Evolutionary conservation across 2,329 filamentous ascomycete species (phyloP).

Genomic region (Trichoderma cornu-damae): DNA sequence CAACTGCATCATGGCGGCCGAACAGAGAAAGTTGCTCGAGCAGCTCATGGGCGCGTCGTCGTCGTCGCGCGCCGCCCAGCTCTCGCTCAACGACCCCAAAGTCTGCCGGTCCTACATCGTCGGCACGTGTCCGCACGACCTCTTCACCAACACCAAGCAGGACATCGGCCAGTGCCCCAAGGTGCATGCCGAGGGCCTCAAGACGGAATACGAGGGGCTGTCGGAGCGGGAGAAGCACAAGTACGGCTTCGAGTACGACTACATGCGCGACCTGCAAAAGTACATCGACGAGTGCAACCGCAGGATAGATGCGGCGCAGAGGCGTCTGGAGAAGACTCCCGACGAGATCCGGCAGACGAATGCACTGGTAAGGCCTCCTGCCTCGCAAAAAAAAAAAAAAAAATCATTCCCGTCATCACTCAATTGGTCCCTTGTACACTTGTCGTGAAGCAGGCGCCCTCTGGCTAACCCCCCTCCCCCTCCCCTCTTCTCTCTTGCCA

Average conservation of each 20-base stretch:
- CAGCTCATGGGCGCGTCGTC: conserved; percentile 82
- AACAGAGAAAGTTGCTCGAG: conserved; percentile 97
- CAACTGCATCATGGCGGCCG: conserved; percentile 74
- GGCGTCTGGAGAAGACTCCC: conserved; percentile 90
- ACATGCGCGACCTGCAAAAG: conserved; percentile 90
- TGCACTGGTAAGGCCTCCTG: conserved; percentile 51
- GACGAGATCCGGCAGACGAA: conserved; percentile 97
- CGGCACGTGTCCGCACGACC: conserved; percentile 93
- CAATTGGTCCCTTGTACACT: not conserved
- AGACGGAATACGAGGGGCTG: conserved; percentile 78
- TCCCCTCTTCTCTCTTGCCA: too few species aligned
- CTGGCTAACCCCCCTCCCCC: not conserved
- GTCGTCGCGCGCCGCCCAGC: conserved; percentile 68
- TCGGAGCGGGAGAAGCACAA: conserved; percentile 65
- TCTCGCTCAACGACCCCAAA: conserved; percentile 85
- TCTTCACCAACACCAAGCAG: conserved; percentile 99
- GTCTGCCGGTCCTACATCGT: conserved; percentile 92
- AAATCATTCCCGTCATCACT: too few species aligned
- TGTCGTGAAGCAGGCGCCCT: too few species aligned
- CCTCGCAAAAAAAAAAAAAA: too few species aligned
- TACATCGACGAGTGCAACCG: conserved; percentile 97
- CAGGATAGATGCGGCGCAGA: conserved; percentile 84
- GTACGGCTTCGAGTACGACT: conserved; percentile 93
- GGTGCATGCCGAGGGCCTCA: conserved; percentile 81
- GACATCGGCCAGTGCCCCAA: conserved; percentile 87